These are phyloP conservation scores for Trematosphaeria pertusa DNA, from an alignment of 2,329 filamentous ascomycete genomes.

Conservation along the genomic window DNA sequence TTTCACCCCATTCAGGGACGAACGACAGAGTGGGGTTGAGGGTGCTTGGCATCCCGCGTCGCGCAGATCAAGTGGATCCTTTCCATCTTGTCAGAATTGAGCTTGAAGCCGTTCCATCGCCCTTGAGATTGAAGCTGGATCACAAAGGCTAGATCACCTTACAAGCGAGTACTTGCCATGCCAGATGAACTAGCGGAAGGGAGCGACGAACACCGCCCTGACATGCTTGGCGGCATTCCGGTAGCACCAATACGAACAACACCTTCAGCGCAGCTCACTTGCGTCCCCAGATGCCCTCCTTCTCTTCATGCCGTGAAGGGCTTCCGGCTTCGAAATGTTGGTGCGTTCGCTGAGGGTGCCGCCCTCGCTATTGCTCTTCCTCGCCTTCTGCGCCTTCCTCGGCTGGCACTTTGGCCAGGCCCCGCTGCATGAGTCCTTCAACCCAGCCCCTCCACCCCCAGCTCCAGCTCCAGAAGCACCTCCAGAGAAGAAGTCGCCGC, in stretches of 20 bases:
- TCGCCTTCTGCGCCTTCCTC: conserved; percentile 39
- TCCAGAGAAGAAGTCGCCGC: conserved; percentile 21
- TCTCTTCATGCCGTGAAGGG: neutral
- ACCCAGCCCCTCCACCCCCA: conserved; percentile 17
- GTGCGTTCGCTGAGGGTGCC: conserved; percentile 31
- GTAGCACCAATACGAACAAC: neutral
- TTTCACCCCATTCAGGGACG: too few relatives aligned
- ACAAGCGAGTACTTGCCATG: too few relatives aligned
- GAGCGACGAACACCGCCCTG: too few relatives aligned
- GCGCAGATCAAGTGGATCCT: too few relatives aligned
- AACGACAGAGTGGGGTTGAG: too few relatives aligned
- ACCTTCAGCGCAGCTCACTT: neutral
- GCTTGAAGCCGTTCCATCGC: too few relatives aligned
- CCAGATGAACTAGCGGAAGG: too few relatives aligned
- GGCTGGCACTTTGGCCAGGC: conserved; percentile 39
- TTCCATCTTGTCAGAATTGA: too few relatives aligned
- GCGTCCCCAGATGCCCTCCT: neutral
- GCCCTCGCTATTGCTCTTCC: conserved; percentile 30
- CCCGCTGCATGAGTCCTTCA: conserved; percentile 20
- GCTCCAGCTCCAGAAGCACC: neutral
- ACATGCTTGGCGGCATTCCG: conserved; percentile 27
- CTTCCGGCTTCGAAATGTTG: conserved; percentile 30
- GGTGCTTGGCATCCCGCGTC: too few relatives aligned
- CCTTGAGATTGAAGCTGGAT: too few relatives aligned
- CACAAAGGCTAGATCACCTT: too few relatives aligned